These are phyloP conservation scores for Diaporthe ilicicola DNA, from an alignment of 2,329 filamentous ascomycete genomes.

Conservation along the genomic window DNA sequence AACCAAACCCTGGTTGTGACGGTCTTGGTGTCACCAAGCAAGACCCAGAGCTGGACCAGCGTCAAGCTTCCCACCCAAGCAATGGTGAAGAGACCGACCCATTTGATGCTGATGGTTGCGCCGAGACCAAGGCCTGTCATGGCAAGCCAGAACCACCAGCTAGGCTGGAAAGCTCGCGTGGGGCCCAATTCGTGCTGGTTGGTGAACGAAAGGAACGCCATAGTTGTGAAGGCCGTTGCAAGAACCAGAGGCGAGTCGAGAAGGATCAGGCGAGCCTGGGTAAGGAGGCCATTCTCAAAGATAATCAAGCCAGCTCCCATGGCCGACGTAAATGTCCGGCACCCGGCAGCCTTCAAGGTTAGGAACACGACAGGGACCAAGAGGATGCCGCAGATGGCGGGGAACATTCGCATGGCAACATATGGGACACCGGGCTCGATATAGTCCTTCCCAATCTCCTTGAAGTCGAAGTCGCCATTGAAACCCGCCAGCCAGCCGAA, in stretches of 20 bases:
- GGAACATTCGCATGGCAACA: conserved; percentile 95
- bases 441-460: conserved; percentile 99
- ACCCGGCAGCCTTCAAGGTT: conserved; percentile 89
- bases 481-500: conserved; percentile 96
- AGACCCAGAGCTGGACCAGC: conserved; percentile 90
- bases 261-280: conserved; percentile 93
- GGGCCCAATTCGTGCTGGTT: conserved; percentile 97
- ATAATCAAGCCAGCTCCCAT: conserved; percentile 88
- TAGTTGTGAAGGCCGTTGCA: conserved; percentile 89
- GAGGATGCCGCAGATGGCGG: conserved; percentile 87
- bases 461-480: conserved; percentile 96
- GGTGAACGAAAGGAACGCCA: conserved; percentile 91
- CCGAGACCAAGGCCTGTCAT: conserved; percentile 88
- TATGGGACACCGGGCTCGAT: conserved; percentile 94
- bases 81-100: conserved; percentile 98
- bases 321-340: conserved; percentile 83
- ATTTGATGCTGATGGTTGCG: conserved; percentile 94
- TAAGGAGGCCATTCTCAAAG: conserved; percentile 96
- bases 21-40: conserved; percentile 87
- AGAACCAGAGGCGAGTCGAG: conserved; percentile 95
- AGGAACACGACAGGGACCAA: conserved; percentile 94
- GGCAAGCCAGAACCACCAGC: conserved; percentile 98
- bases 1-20: conserved; percentile 86
- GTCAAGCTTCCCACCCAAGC: conserved; percentile 96
- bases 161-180: conserved; percentile 82